Base-by-base conservation (phyloP, 2,329 filamentous ascomycete genomes). In the Monosporascus sp. region DNA sequence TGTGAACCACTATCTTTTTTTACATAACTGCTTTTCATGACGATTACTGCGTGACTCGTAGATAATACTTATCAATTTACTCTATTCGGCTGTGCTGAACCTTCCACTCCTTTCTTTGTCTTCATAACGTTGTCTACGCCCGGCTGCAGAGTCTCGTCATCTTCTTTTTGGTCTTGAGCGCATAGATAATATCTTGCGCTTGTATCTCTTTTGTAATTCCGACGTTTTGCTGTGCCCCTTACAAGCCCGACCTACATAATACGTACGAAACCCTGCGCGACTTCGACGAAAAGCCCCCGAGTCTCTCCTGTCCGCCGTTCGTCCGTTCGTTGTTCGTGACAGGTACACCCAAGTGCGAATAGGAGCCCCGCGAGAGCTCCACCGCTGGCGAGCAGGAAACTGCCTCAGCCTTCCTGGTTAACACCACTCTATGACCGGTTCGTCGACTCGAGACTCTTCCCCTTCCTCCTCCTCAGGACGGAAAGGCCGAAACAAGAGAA, bases 371-470 rank as follows among this genome's bases (percentile, higher is more conserved):
- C 50, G 49, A 56, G 65, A 66, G 65, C 65, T 65, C 64, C 58
- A 66, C 62, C 62, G 65, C 65, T 65, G 64, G 64, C 55, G 60
- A 63, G 66, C 65, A 68, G 66, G 66, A 61, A 60, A 68, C 65
- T 66, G 63, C 62, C 61, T 64, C 61, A 61, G 64, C 58, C 53
- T 57, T 54, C 53, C 45, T 55, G 54, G 52, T 55, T 63, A 64
- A 58, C 58, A 58, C 60, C 60, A 59, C 60, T 66, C 65, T 67
- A 69, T 68, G 67, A 65, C 65, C 67, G 65, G 66, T 69, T 67
- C 67, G 66, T 69, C 64, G 51, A 58, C 57, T 61, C 65, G 65
- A 62, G 64, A 67, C 55, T 58, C 57, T 53, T 66, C 65, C 51
- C 58, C 63, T 59, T 62, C 62, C 44, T 68, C 65, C 53, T 60